These are phyloP conservation scores for Solanum lycopersicoides DNA, from an alignment of 257 asterid species.

Conservation along the genomic window DNA sequence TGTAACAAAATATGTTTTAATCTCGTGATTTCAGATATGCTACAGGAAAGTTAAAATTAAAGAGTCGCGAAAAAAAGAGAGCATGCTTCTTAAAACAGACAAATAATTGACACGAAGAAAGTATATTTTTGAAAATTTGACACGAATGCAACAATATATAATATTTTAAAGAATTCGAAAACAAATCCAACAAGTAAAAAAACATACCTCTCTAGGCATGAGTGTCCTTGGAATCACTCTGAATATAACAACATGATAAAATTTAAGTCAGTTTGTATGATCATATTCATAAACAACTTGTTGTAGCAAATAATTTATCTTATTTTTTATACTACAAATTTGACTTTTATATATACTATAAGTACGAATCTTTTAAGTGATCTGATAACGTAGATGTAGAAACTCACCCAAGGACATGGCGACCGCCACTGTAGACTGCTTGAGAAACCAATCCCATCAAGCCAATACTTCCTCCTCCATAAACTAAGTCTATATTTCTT, in stretches of 20 bases:
- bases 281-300: neutral
- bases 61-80: neutral
- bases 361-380: neutral
- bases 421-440: slow-evolving; percentile 27
- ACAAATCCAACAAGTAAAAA: neutral
- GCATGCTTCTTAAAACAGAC: neutral
- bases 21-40: neutral
- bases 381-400: neutral
- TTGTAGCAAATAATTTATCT: neutral
- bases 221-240: slow-evolving; percentile 29
- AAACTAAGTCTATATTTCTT: slow-evolving; percentile 25
- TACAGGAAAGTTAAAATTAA: neutral
- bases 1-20: neutral
- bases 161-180: neutral
- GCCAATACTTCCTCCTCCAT: slow-evolving; percentile 38
- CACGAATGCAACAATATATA: neutral
- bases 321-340: neutral
- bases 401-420: slow-evolving; percentile 32
- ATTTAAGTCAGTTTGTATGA: neutral
- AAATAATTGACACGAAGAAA: neutral
- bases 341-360: neutral
- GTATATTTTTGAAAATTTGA: neutral
- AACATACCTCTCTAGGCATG: slow-evolving; percentile 26
- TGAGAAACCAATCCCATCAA: slow-evolving; percentile 32
- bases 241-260: slow-evolving; percentile 13